Conservation (phyloP, 2,329 filamentous ascomycete species). For the Aureobasidium musti region DNA sequence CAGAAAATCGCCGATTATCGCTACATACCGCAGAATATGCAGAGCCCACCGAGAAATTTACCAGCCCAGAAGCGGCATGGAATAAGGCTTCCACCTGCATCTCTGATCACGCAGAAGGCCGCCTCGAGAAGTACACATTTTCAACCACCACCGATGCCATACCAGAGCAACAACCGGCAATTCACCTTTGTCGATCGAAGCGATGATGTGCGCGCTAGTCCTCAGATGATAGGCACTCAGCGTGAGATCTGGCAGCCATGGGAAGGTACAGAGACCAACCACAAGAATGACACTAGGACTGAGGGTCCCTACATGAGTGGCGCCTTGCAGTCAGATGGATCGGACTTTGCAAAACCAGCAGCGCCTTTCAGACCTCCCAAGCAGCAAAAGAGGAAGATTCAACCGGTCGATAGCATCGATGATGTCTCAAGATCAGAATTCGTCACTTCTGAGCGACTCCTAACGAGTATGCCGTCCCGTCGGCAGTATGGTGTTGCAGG, state of each 20-base stretch:
- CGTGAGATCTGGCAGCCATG: not conserved
- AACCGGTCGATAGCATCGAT: slow-evolving; percentile 9
- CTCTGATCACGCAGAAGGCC: not conserved
- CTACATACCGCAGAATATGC: not conserved
- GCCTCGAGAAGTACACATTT: not conserved
- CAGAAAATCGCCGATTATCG: not conserved
- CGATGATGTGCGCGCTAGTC: not conserved
- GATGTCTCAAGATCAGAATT: not conserved
- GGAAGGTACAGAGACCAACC: not conserved
- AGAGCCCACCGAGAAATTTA: not conserved
- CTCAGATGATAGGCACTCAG: not conserved
- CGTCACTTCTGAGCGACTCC: not conserved
- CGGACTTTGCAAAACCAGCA: not conserved
- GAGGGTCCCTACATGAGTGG: slow-evolving; percentile 6
- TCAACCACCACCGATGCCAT: not conserved
- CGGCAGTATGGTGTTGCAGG: not conserved
- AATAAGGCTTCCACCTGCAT: not conserved
- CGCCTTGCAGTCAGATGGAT: not conserved
- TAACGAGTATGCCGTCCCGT: not conserved
- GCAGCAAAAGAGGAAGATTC: slow-evolving; percentile 12
- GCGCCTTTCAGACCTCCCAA: not conserved
- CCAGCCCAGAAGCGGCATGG: not conserved
- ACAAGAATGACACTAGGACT: no score
- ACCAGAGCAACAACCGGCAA: not conserved
- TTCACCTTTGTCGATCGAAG: not conserved